Evolutionary conservation across 2,329 filamentous ascomycete species (phyloP), one percentile per base, ranked within the genome.

Genomic region (Penicillium sp.): DNA sequence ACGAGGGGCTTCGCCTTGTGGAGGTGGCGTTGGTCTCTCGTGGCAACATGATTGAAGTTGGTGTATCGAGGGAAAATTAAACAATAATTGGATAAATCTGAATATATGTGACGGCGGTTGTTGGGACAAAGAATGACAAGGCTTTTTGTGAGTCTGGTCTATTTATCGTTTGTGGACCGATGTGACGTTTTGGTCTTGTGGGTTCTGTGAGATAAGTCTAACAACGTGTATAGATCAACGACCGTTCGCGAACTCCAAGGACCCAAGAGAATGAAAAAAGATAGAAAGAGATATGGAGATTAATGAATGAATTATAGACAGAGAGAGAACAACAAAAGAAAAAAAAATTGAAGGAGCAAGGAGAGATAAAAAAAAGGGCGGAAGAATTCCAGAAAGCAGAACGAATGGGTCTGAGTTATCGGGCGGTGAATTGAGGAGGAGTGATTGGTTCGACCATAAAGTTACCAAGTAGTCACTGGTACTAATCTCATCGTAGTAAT

Each of bases 1-100:
- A 60, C 17, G 77, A 78, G 31, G 75, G 69, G 60, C 74, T 72
- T 57, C 74, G 73, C 33, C 70, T 68, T 38, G 71, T 62, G 29
- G 72, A 63, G 56, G 67, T 58, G 29, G 66, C 57, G 47, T 51
- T 64, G 7, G 63, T 60, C 48, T 77, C 73, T 64, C 69, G 66
- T 59, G 70, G 67, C 57, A 69, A 65, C 71, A 74, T 74, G 51
- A 59, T 55, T 62, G 31, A 37, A 29, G 19, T 21, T 49, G 49
- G 37, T 60, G 50, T 54, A 43, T 25, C 45, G 19, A 43, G 43
- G 55, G 53, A 50, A 48, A 63, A 57, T 57, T 59, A 53, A 45
- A n/a, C 31, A 60, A 41, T 21, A 46, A 56, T 40, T 52, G 40
- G 42, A 50, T 57, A 42, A 40, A 56, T 56, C 38, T 40, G 48